phyloP scores from a whole-genome alignment of 768 basidiomycete genomes.

The Leccinellum rugosiceps region DNA sequence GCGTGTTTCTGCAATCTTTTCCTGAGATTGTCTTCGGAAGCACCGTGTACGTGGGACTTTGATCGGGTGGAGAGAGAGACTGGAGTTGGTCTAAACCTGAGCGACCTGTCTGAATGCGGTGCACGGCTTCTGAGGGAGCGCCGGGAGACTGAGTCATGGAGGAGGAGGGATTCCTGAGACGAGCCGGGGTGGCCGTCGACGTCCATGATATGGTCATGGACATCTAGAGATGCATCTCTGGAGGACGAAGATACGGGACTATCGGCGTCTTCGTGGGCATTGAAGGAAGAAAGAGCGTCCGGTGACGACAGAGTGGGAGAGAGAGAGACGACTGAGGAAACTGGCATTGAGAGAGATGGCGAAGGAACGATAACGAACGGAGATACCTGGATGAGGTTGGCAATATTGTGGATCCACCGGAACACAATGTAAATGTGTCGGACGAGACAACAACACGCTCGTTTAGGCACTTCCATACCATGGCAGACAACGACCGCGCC shows the following conservation, averaged over 20 bases:
- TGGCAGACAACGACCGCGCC: constrained; percentile 48
- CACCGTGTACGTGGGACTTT: constrained; percentile 18
- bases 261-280: constrained; percentile 30
- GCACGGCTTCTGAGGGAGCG: constrained; percentile 29
- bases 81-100: constrained; percentile 24
- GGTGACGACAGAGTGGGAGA: constrained; percentile 33
- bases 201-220: constrained; percentile 22
- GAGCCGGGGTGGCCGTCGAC: constrained; percentile 21
- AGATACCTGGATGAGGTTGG: constrained; percentile 8
- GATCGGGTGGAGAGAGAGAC: constrained; percentile 26
- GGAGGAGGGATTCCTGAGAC: constrained; percentile 27
- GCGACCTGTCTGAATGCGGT: constrained; percentile 21
- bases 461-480: constrained; percentile 16
- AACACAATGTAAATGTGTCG: neutral
- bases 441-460: neutral
- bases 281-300: constrained; percentile 31
- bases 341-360: constrained; percentile 13
- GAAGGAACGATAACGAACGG: constrained; percentile 2
- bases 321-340: constrained; percentile 18
- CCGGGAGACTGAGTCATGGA: constrained; percentile 19
- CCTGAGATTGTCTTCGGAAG: constrained; percentile 28
- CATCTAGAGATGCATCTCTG: constrained; percentile 32
- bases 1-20: constrained; percentile 27
- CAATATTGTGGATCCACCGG: constrained; percentile 5
- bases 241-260: constrained; percentile 33